A percentile compares a stretch with the other conserved stretches of the same genome.
These are phyloP conservation scores for Loxodes magnus DNA, from an alignment of 73 alveolate genomes.

Conservation along the genomic window DNA sequence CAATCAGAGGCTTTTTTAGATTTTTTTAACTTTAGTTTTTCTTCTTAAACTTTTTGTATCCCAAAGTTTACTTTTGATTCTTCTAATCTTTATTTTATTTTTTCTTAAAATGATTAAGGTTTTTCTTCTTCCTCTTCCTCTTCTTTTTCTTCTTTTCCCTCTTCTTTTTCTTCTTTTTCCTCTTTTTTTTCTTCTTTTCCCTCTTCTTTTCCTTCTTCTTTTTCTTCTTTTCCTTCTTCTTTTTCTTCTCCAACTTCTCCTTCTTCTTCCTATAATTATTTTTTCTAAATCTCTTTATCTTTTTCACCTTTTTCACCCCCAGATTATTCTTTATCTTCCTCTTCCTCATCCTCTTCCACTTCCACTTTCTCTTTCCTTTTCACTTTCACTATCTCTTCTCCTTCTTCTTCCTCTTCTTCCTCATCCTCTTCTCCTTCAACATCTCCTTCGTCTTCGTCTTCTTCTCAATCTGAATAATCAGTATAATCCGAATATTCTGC, in stretches of 20 bases:
- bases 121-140: neutral
- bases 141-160: too few species aligned
- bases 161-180: neutral
- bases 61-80: too few species aligned
- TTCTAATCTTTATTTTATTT: too few species aligned
- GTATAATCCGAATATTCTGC: too few species aligned
- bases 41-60: too few species aligned
- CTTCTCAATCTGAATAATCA: too few species aligned
- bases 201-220: neutral
- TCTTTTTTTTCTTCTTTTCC: neutral
- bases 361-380: too few species aligned
- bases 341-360: constrained; percentile 1
- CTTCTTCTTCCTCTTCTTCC: too few species aligned
- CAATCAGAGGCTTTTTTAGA: too few species aligned
- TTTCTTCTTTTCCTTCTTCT: neutral
- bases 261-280: neutral
- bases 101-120: too few species aligned
- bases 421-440: neutral
- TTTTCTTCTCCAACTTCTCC: neutral
- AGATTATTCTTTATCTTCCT: neutral
- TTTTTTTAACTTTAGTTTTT: too few species aligned
- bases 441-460: neutral
- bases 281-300: neutral
- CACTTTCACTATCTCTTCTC: too few species aligned
- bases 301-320: neutral